Conservation (phyloP, 768 basidiomycete genomes). For the Steccherinum ochraceum region DNA sequence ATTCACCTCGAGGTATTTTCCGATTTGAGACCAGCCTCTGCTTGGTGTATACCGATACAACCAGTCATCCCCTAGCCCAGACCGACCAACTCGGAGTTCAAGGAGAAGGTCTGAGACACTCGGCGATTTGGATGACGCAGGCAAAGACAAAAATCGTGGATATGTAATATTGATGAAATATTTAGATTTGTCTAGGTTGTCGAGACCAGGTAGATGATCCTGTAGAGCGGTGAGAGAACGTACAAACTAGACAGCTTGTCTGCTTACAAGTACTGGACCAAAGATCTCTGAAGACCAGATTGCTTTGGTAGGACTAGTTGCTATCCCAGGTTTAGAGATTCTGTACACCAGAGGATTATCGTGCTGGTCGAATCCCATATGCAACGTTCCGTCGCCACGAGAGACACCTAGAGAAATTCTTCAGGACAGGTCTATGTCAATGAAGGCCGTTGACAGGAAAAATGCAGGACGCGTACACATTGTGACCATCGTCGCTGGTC, state of each 20-base stretch:
- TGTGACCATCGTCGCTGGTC: slow-evolving; percentile 31
- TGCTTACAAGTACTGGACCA: slow-evolving; percentile 18
- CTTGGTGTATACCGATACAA: slow-evolving; percentile 27
- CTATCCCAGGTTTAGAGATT: slow-evolving; percentile 23
- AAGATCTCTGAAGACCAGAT: slow-evolving; percentile 24
- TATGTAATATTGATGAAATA: slow-evolving; percentile 32
- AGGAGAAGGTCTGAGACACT: slow-evolving; percentile 24
- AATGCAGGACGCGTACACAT: slow-evolving; percentile 17
- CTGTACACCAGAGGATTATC: slow-evolving; percentile 30
- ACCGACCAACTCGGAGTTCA: slow-evolving; percentile 29
- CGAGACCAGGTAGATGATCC: slow-evolving; percentile 29
- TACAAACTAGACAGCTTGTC: not conserved
- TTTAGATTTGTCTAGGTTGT: slow-evolving; percentile 21
- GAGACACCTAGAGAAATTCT: slow-evolving; percentile 32
- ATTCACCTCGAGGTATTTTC: slow-evolving; percentile 28
- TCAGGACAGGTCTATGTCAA: too few relatives aligned
- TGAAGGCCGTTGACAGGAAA: too few relatives aligned
- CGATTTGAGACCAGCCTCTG: slow-evolving; percentile 24
- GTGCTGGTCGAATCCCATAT: slow-evolving; percentile 31
- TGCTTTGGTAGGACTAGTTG: slow-evolving; percentile 19
- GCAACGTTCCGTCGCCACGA: slow-evolving; percentile 28
- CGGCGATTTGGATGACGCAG: not conserved
- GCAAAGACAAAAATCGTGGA: slow-evolving; percentile 24
- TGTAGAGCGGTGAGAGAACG: slow-evolving; percentile 2
- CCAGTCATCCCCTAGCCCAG: slow-evolving; percentile 33